phyloP scores from a whole-genome alignment of 805 yeast species.

The Kuraishia hungarica region DNA sequence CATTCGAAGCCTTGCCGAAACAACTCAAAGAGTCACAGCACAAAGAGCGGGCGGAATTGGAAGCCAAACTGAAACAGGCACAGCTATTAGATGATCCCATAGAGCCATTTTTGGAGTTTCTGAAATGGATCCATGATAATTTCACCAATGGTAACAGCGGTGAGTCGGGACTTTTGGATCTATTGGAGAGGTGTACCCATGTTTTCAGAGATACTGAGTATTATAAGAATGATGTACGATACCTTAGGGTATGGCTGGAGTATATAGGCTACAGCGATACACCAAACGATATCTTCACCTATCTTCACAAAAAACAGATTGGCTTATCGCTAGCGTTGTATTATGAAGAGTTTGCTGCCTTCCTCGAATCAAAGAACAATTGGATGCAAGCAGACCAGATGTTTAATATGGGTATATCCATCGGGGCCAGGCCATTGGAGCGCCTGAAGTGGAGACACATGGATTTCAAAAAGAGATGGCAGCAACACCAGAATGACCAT shows the following conservation, averaged over 20 bases:
- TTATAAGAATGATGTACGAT: constrained; percentile 79
- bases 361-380: constrained; percentile 42
- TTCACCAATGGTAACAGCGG: constrained; percentile 53
- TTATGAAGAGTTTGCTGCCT: constrained; percentile 73
- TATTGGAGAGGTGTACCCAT: constrained; percentile 67
- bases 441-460: constrained; percentile 34
- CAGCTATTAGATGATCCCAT: constrained; percentile 79
- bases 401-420: constrained; percentile 46
- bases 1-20: constrained; percentile 23
- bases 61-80: constrained; percentile 34
- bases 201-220: constrained; percentile 53
- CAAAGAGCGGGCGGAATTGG: constrained; percentile 37
- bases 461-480: constrained; percentile 33
- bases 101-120: constrained; percentile 64
- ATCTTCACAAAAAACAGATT: constrained; percentile 61
- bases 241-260: constrained; percentile 72
- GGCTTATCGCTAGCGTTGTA: constrained; percentile 60
- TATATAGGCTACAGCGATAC: constrained; percentile 62
- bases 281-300: constrained; percentile 63
- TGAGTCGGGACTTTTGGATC: constrained; percentile 55
- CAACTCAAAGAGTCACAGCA: constrained; percentile 4
- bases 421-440: constrained; percentile 56
- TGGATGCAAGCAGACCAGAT: constrained; percentile 49
- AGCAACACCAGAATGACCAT: constrained; percentile 5
- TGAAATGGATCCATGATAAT: constrained; percentile 59